A percentile compares a stretch with the other conserved stretches of the same genome.
Evolutionary conservation across 495 filamentous ascomycete species (phyloP).

Genomic region (Pseudevernia furfuracea): DNA sequence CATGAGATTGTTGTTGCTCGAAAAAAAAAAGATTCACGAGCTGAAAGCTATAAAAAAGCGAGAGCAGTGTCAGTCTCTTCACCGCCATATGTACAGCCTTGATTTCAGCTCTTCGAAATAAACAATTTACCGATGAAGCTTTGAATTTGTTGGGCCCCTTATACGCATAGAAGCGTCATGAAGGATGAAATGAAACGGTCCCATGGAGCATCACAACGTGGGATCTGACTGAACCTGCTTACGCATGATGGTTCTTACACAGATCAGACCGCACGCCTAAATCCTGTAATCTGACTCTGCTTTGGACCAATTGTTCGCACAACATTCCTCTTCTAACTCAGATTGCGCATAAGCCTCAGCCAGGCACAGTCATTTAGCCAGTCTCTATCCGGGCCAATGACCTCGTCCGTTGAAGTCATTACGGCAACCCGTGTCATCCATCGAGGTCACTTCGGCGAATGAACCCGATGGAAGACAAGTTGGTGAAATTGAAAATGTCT

Average conservation of each 20-base stretch:
- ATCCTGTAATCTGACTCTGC: not conserved
- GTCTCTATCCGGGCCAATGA: not conserved
- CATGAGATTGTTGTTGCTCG: not conserved
- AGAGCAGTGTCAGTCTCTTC: not conserved
- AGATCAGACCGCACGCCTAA: not conserved
- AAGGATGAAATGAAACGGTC: not conserved
- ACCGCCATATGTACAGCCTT: not conserved
- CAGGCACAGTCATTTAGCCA: not conserved
- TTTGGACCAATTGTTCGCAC: not conserved
- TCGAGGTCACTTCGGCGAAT: not conserved
- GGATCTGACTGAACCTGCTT: not conserved
- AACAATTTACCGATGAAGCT: not conserved
- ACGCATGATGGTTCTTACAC: not conserved
- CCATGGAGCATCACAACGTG: not conserved
- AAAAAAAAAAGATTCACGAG: not conserved
- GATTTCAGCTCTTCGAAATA: not conserved
- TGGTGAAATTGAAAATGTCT: not conserved
- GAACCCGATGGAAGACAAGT: not conserved
- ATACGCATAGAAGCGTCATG: not conserved
- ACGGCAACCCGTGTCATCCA: too few relatives aligned
- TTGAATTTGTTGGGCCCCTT: not conserved
- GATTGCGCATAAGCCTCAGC: not conserved
- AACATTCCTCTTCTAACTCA: not conserved
- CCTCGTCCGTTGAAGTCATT: not conserved
- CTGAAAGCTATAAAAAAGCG: not conserved